Base-by-base conservation (phyloP, 257 asterid species). In the Echites panduratus region DNA sequence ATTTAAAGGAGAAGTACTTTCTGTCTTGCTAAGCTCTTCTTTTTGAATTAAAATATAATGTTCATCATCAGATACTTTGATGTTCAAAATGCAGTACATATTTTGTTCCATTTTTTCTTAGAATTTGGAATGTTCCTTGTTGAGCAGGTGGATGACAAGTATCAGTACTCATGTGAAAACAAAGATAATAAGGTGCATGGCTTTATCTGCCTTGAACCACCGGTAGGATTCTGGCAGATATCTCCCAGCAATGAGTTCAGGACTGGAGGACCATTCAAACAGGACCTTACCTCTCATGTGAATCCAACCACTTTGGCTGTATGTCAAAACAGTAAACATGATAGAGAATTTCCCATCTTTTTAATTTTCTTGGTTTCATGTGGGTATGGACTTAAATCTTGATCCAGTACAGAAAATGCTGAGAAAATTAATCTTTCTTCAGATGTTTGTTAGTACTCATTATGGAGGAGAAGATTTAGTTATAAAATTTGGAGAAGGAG, bases 221-320 rank as follows among this genome's bases (percentile, higher is more conserved):
- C 90, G 5, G 84, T 88, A 1, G 98, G 98, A 41, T 88, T 93
- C 80, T 93, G 98, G 98, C 92, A 85, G 72, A 85, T 93, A 63
- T 86, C 95, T 16, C 97, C 98, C 2, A 90, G 96, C 76, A 87
- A 90, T 14, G 98, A 90, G 86, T 90, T 85, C 65, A 86, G 96
- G 43, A 80, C 98, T 0, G 97, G 98, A 7, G 97, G 98, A 16
- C 97, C 98, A 50, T 73, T 80, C 85, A 93, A 93, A 70, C 98
- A 93, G 75, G 92, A 90, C 44, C 98, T 93, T 54, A 89, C 96
- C 48, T 93, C 98, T 79, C 98, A 93, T 75, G 98, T 90, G 72
- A 93, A 93, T 70, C 97, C 97, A 56, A 89, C 97, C 27, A 84
- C 89, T 9, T 64, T 64, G 29, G 75, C 80, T 1, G 86, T 82